Conservation (phyloP, 768 basidiomycete genomes). For the Amanita polypyramis region DNA sequence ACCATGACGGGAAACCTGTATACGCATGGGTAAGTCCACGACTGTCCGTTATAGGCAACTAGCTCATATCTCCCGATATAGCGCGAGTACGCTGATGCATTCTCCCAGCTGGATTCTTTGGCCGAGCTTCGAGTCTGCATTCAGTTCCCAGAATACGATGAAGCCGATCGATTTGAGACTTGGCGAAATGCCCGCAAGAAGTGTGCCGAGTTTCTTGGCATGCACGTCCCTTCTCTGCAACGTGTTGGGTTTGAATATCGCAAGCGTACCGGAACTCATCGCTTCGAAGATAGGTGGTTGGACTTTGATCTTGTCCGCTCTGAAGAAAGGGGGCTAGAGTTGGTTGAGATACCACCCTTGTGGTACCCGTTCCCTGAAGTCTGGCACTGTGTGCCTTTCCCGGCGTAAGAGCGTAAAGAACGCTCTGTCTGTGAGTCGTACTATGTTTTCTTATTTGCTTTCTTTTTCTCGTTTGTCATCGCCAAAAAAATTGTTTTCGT, state of each 20-base stretch:
- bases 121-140: slow-evolving; percentile 24
- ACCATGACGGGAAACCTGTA: slow-evolving; percentile 27
- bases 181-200: slow-evolving; percentile 22
- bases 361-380: slow-evolving; percentile 36
- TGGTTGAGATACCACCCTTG: slow-evolving; percentile 21
- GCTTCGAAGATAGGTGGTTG: slow-evolving; percentile 32
- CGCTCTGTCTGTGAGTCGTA: neutral
- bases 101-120: slow-evolving; percentile 16
- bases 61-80: slow-evolving; percentile 9
- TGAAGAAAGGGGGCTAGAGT: slow-evolving; percentile 10
- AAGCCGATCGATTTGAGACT: slow-evolving; percentile 20
- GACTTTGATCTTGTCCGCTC: slow-evolving; percentile 25
- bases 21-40: slow-evolving; percentile 26
- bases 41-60: neutral
- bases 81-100: slow-evolving; percentile 24
- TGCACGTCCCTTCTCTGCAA: slow-evolving; percentile 18
- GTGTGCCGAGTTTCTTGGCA: slow-evolving; percentile 26
- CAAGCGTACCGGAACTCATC: slow-evolving; percentile 26
- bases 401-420: neutral
- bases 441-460: neutral
- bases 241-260: slow-evolving; percentile 31
- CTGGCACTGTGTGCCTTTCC: slow-evolving; percentile 18
- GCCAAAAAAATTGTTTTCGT: neutral
- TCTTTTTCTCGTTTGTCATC: neutral
- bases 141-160: slow-evolving; percentile 27